Percentiles rank a stretch among this genome's conserved stretches.
These are phyloP conservation scores for Xylaria sp. DNA, from an alignment of 2,329 filamentous ascomycete genomes.

Conservation along the genomic window DNA sequence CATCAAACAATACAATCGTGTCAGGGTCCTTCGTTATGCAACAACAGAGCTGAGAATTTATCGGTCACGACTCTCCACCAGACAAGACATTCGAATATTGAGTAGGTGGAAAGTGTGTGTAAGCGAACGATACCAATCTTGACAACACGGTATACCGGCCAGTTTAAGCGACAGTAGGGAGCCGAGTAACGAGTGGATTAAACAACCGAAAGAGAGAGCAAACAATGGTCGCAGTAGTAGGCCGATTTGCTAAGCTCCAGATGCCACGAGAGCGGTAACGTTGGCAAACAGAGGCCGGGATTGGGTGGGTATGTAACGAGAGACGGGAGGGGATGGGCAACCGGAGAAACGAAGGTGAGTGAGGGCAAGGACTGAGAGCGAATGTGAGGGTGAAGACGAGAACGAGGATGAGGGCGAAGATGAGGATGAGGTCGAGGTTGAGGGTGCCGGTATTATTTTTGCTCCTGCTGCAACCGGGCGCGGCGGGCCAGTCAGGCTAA, in stretches of 20 bases:
- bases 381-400: conserved; percentile 15
- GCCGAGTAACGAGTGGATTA: conserved; percentile 38
- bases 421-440: conserved; percentile 1
- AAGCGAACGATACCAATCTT: conserved; percentile 3
- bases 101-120: conserved; percentile 4
- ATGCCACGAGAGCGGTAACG: conserved; percentile 6
- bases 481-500: conserved; percentile 38
- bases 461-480: conserved; percentile 30
- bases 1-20: conserved; percentile 29
- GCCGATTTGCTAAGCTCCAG: conserved; percentile 20
- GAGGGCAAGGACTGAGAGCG: neutral
- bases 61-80: conserved; percentile 5
- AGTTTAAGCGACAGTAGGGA: conserved; percentile 36
- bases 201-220: neutral
- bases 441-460: conserved; percentile 31
- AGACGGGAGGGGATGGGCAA: conserved; percentile 17
- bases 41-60: conserved; percentile 16
- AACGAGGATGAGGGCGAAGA: conserved; percentile 14
- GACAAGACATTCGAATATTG: conserved; percentile 13
- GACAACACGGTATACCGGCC: conserved; percentile 5
- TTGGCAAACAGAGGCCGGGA: conserved; percentile 1
- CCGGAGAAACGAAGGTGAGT: conserved; percentile 16
- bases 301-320: conserved; percentile 15
- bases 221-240: conserved; percentile 29
- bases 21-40: conserved; percentile 12